Percentiles rank a stretch among this genome's conserved stretches.
Evolutionary conservation across 192 early-diverging fungal genomes (phyloP).

Genomic region (Coemansia asiatica): DNA sequence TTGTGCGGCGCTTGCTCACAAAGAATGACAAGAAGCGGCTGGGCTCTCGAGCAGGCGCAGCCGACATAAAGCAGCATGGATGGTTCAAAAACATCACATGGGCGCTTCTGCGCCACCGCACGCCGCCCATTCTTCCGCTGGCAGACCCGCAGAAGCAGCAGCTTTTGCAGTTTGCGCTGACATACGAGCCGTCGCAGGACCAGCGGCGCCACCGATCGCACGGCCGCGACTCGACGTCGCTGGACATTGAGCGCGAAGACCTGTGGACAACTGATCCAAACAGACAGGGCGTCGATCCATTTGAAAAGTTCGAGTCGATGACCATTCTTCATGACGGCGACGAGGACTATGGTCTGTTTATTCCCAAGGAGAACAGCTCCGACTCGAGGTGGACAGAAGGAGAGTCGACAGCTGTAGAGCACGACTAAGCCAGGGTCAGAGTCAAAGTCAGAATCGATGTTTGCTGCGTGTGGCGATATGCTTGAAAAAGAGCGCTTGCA

Average conservation of each 20-base stretch:
- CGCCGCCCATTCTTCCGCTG: constrained; percentile 82
- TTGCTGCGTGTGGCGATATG: too few relatives aligned
- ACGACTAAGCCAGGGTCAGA: constrained; percentile 23
- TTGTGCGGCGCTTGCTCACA: constrained; percentile 81
- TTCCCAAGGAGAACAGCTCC: constrained; percentile 53
- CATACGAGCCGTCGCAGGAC: constrained; percentile 54
- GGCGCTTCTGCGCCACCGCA: constrained; percentile 83
- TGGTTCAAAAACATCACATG: constrained; percentile 92
- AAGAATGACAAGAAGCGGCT: constrained; percentile 90
- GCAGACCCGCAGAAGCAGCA: constrained; percentile 57
- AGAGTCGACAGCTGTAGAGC: constrained; percentile 50
- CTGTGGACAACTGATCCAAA: constrained; percentile 46
- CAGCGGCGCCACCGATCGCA: constrained; percentile 24
- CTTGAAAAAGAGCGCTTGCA: too few relatives aligned
- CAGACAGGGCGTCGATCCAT: constrained; percentile 50
- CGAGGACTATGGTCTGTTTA: constrained; percentile 53
- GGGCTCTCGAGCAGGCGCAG: constrained; percentile 84
- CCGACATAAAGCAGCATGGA: constrained; percentile 88
- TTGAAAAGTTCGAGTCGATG: constrained; percentile 58
- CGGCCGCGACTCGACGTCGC: constrained; percentile 40
- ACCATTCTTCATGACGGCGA: constrained; percentile 59
- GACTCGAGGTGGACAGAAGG: constrained; percentile 54
- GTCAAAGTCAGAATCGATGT: not conserved
- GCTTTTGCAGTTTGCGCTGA: constrained; percentile 53
- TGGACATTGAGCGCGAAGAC: constrained; percentile 56